Percentiles rank a stretch among this genome's conserved stretches.
Evolutionary conservation across 108 stramenopile genomes (phyloP).

Genomic region (Nitzschia inconspicua): DNA sequence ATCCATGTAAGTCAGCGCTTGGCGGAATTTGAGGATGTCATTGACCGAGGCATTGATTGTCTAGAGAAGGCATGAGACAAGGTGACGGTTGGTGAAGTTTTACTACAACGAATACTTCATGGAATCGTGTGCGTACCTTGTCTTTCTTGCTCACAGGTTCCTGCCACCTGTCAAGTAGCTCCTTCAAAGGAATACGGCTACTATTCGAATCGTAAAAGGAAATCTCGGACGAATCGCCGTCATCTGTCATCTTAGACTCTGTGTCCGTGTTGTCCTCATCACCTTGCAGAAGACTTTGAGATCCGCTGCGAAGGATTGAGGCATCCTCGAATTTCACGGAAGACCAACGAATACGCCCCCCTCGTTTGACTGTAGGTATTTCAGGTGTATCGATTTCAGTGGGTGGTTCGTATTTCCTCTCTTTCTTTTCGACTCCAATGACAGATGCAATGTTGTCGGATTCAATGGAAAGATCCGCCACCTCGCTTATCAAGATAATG

Average conservation of each 20-base stretch:
- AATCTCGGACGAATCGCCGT: too few relatives aligned
- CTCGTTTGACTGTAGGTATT: not conserved
- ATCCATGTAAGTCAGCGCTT: slow-evolving; percentile 70
- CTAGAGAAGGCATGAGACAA: not conserved
- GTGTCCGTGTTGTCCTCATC: too few relatives aligned
- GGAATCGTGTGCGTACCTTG: slow-evolving; percentile 24
- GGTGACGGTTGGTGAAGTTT: not conserved
- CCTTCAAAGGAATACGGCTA: slow-evolving; percentile 28
- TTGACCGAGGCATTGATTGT: slow-evolving; percentile 31
- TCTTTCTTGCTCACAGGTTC: slow-evolving; percentile 64
- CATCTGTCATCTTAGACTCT: too few relatives aligned
- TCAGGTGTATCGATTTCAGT: not conserved
- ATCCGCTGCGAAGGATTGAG: too few relatives aligned
- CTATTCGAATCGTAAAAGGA: too few relatives aligned
- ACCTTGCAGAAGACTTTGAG: too few relatives aligned
- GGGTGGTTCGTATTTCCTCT: not conserved
- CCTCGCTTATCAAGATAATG: slow-evolving; percentile 53
- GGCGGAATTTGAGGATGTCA: slow-evolving; percentile 67
- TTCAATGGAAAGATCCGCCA: slow-evolving; percentile 58
- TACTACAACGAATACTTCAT: not conserved
- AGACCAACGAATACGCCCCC: not conserved
- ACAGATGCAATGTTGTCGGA: slow-evolving; percentile 13
- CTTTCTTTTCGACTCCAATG: not conserved
- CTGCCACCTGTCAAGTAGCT: slow-evolving; percentile 68
- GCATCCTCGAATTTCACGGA: not conserved